phyloP scores from a whole-genome alignment of 2,329 filamentous ascomycete genomes.

The Neocatenulostroma microsporum region DNA sequence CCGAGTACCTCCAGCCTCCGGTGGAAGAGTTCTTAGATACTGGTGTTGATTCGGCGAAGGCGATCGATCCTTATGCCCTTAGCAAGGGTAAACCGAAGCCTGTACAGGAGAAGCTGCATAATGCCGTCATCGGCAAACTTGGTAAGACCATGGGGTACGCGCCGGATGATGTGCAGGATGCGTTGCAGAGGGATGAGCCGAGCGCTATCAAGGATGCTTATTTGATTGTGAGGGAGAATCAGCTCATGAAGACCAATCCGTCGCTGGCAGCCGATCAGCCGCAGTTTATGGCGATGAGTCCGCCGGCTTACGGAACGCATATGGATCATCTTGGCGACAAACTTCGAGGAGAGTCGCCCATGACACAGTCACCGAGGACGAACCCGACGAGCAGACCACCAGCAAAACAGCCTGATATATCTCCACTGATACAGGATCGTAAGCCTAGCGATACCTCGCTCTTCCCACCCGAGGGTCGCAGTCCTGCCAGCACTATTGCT shows the following conservation, averaged over 20 bases:
- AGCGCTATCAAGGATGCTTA: slow-evolving; percentile 99
- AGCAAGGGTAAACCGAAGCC: slow-evolving; percentile 69
- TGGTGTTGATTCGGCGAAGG: slow-evolving; percentile 85
- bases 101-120: slow-evolving; percentile 81
- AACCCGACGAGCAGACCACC: no score
- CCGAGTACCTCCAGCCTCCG: slow-evolving; percentile 76
- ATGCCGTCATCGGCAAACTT: slow-evolving; percentile 88
- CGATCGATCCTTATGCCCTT: slow-evolving; percentile 75
- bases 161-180: slow-evolving; percentile 89
- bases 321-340: no score
- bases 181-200: slow-evolving; percentile 81
- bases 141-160: slow-evolving; percentile 98
- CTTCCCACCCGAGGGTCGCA: slow-evolving; percentile 35
- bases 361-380: no score
- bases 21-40: slow-evolving; percentile 90
- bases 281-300: slow-evolving; percentile 50
- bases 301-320: slow-evolving; percentile 41
- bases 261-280: slow-evolving; percentile 46
- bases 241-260: slow-evolving; percentile 87
- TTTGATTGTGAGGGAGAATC: slow-evolving; percentile 94
- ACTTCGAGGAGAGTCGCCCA: no score
- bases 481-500: slow-evolving; percentile 67
- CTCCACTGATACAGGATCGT: no score
- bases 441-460: no score
- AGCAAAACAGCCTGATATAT: no score